Evolutionary conservation across 495 filamentous ascomycete species (phyloP).

Genomic region (Amphirosellinia nigrospora): DNA sequence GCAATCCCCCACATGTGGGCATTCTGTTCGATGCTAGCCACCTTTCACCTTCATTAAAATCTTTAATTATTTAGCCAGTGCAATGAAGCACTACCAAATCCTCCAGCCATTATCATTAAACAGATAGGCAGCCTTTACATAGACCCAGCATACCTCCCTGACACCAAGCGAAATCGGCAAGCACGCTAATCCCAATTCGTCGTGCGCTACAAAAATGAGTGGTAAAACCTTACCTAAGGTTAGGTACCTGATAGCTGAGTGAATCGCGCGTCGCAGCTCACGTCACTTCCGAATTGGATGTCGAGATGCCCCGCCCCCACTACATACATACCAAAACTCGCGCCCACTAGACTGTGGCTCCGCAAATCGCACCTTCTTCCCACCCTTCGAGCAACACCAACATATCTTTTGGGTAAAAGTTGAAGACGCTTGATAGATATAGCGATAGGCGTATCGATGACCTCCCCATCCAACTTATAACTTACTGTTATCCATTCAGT

Average conservation of each 20-base stretch:
- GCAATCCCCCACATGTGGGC: no score
- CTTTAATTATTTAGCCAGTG: no score
- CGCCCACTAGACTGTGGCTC: neutral
- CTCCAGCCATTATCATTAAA: no score
- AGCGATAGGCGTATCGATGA: neutral
- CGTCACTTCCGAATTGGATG: conserved; percentile 21
- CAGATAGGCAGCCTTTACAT: no score
- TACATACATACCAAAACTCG: conserved; percentile 8
- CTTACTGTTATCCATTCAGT: neutral
- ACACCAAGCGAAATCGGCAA: no score
- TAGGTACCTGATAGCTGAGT: neutral
- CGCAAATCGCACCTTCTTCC: conserved; percentile 18
- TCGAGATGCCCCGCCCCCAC: conserved; percentile 29
- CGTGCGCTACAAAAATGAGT: no score
- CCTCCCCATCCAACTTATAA: neutral
- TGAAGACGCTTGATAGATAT: neutral
- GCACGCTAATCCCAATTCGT: no score
- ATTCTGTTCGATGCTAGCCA: no score
- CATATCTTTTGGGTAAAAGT: conserved; percentile 7
- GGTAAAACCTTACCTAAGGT: no score
- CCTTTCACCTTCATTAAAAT: no score
- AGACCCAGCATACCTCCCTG: no score
- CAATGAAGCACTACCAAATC: no score
- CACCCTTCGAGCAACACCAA: neutral
- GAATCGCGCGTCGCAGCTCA: neutral